Percentiles rank a stretch among this genome's conserved stretches.
phyloP scores from a whole-genome alignment of 257 asterid genomes.

The Solanum sitiens region DNA sequence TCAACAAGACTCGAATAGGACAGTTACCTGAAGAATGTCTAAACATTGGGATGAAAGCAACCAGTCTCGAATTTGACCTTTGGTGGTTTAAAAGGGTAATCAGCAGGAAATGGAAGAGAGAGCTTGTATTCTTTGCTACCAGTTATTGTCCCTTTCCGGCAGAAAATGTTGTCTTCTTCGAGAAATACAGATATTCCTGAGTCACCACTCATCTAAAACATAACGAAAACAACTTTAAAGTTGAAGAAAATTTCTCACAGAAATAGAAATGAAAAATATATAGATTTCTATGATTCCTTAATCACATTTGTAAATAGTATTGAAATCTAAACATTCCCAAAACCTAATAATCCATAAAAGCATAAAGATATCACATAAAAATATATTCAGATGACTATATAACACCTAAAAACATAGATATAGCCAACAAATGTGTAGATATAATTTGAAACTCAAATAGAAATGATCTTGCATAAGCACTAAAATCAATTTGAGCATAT shows the following conservation, averaged over 20 bases:
- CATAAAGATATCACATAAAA: neutral
- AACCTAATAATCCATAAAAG: neutral
- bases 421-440: neutral
- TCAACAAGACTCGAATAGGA: neutral
- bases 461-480: neutral
- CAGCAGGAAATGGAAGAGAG: slow-evolving; percentile 27
- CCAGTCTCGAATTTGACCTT: slow-evolving; percentile 83
- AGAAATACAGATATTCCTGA: slow-evolving; percentile 85
- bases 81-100: slow-evolving; percentile 92
- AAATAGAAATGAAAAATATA: neutral
- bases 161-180: slow-evolving; percentile 85
- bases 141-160: slow-evolving; percentile 60
- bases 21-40: slow-evolving; percentile 73
- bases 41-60: slow-evolving; percentile 94
- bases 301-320: neutral
- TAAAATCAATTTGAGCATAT: neutral
- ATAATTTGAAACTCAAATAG: neutral
- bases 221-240: neutral
- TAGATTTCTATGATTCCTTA: slow-evolving; percentile 4
- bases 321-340: neutral
- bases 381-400: neutral
- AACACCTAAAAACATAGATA: neutral
- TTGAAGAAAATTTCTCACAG: neutral
- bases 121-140: too few relatives aligned
- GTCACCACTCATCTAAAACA: slow-evolving; percentile 73